Evolutionary conservation across 1,284 basidiomycete genomes (phyloP), one percentile per base, ranked within the genome.

Genomic region (Vanrija sp.): DNA sequence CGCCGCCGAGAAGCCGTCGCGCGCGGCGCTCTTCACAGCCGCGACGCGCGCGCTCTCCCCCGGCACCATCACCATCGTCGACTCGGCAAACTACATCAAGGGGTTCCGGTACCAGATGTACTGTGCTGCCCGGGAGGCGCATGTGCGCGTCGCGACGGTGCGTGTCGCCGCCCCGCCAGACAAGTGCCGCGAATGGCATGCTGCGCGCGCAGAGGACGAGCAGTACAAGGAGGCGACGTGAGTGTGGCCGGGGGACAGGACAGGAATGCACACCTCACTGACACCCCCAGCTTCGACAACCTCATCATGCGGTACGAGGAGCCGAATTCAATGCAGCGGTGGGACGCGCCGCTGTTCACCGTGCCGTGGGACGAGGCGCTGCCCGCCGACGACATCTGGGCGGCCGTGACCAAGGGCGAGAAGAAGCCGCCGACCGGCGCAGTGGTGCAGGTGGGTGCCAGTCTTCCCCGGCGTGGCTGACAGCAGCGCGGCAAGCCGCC

Each of bases 91-190:
- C 70, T 97, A 98, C 75, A 98, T 98, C 82, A 98, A 98, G 73
- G 81, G 91, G 7, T 97, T 93, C 70, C 84, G 95, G 39, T 98
- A 98, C 75, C 95, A 98, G 77, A 87, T 98, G 78, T 97, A 97
- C 77, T 98, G 94, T 69, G 90, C 91, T 0, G 93, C 93, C 4
- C 80, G 93, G 46, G 95, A 98, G 73, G 83, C 87, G 57, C 89
- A 88, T 64, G 80, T 92, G 34, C 81, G 93, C 25, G 86, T 90
- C 7, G 90, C 88, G 70, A 97, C 94, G 49, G 91, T 95, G 72
- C 72, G 89, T 44, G 84, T 94, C 15, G 85, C 88, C 4, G 85
- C 92, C 0, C 85, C 86, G 2, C 83, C 85, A n/a, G 86, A 89
- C 10, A 79, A 83, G 44, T 95, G 91, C 74, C 81, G 79, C 54